A percentile compares a stretch with the other conserved stretches of the same genome.
These are phyloP conservation scores for Leccinum ochraceum DNA, from an alignment of 768 basidiomycete genomes.

Conservation along the genomic window DNA sequence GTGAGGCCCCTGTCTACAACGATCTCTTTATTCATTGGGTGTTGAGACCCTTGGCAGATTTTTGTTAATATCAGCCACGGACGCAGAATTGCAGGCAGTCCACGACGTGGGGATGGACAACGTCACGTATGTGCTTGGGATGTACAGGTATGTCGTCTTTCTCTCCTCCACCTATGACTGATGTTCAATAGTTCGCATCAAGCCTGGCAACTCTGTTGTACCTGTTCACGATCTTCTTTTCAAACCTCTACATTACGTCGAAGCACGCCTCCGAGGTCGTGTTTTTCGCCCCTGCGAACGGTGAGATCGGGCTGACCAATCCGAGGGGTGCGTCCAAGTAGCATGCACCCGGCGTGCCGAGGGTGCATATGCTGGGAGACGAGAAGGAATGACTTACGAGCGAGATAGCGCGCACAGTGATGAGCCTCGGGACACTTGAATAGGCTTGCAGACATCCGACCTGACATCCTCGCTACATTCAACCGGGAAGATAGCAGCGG, in stretches of 20 bases:
- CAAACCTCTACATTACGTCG: constrained; percentile 65
- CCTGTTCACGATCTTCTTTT: constrained; percentile 65
- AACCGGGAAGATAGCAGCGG: too few species aligned
- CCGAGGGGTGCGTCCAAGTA: constrained; percentile 47
- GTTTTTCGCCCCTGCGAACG: constrained; percentile 27
- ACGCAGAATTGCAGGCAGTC: constrained; percentile 72
- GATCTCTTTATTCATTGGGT: too few species aligned
- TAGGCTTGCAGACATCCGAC: too few species aligned
- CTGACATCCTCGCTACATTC: too few species aligned
- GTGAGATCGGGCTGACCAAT: constrained; percentile 44
- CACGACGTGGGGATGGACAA: constrained; percentile 82
- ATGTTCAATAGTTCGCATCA: background rate
- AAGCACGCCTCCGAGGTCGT: constrained; percentile 5
- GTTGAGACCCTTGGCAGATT: too few species aligned
- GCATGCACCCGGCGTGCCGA: constrained; percentile 60
- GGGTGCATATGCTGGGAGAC: constrained; percentile 50
- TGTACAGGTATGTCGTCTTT: constrained; percentile 60
- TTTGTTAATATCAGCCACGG: too few species aligned
- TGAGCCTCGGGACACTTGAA: background rate
- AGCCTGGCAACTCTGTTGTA: constrained; percentile 75
- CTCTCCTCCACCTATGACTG: background rate
- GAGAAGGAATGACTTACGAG: constrained; percentile 41
- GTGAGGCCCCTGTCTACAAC: too few species aligned
- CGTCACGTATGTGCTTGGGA: constrained; percentile 84
- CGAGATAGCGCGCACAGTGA: too few species aligned